phyloP scores from a whole-genome alignment of 768 basidiomycete genomes.

The Mycena galericulata region DNA sequence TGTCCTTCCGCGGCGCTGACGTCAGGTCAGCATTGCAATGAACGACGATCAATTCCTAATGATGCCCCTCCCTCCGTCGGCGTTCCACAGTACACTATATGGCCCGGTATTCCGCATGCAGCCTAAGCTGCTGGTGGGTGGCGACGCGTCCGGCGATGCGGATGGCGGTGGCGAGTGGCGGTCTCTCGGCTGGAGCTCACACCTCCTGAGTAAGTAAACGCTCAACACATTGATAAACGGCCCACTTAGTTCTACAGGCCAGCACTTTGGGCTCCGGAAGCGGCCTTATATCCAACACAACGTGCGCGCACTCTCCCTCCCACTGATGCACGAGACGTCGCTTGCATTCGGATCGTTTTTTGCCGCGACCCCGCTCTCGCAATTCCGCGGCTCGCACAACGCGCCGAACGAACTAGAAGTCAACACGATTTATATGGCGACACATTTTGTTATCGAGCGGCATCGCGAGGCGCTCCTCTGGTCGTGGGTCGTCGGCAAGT shows the following conservation, averaged over 20 bases:
- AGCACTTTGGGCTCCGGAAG: constrained; percentile 51
- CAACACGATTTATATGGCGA: constrained; percentile 47
- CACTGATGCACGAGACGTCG: constrained; percentile 50
- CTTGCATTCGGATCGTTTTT: constrained; percentile 45
- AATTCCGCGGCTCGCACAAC: constrained; percentile 46
- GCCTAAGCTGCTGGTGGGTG: constrained; percentile 44
- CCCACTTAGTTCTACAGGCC: constrained; percentile 12
- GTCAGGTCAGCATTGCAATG: constrained; percentile 37
- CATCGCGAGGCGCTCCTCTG: constrained; percentile 52
- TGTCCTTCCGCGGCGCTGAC: neutral
- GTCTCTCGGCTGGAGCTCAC: constrained; percentile 49
- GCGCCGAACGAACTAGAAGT: constrained; percentile 44
- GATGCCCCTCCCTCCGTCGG: constrained; percentile 42
- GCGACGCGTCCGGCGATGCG: constrained; percentile 33
- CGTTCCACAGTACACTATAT: constrained; percentile 49
- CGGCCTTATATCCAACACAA: constrained; percentile 56
- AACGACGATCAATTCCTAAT: constrained; percentile 58
- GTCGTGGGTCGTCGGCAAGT: constrained; percentile 50
- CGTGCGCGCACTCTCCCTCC: constrained; percentile 48
- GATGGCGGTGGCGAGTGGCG: constrained; percentile 51
- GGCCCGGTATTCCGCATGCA: constrained; percentile 54
- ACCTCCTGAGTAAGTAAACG: constrained; percentile 46
- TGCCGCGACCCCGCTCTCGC: constrained; percentile 44
- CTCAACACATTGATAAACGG: no score
- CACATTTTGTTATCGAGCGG: constrained; percentile 49